These are phyloP conservation scores for Wickerhamomyces sp. DNA, from an alignment of 1,139 yeast species.

Conservation along the genomic window DNA sequence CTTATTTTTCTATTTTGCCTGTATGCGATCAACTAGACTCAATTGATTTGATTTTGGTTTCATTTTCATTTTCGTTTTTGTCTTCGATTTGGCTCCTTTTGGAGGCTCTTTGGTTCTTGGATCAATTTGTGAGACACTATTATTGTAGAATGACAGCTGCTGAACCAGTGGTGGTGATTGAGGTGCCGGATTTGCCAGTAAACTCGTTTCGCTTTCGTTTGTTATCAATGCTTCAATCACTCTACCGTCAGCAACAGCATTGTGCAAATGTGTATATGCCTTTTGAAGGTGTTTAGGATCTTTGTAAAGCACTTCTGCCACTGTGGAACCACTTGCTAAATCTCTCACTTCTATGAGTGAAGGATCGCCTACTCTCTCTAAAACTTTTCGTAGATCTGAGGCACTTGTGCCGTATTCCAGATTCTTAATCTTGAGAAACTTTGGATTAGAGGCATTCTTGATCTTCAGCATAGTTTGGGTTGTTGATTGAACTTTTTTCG, in stretches of 20 bases:
- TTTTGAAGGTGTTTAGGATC: conserved; percentile 4
- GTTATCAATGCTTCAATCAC: conserved; percentile 15
- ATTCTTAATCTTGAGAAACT: conserved; percentile 16
- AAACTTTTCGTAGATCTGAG: conserved; percentile 12
- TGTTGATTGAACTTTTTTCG: neutral
- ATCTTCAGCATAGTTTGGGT: conserved; percentile 8
- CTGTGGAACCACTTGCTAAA: conserved; percentile 21
- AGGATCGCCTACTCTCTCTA: conserved; percentile 10
- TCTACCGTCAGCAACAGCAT: conserved; percentile 24
- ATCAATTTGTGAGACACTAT: no score
- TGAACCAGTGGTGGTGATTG: no score
- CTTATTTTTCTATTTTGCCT: no score
- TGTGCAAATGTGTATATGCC: conserved; percentile 14
- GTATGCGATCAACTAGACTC: neutral
- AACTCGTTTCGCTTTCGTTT: conserved; percentile 4
- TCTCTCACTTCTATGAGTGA: conserved; percentile 14
- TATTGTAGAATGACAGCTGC: no score
- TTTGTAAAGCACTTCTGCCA: conserved; percentile 18
- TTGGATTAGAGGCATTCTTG: conserved; percentile 8
- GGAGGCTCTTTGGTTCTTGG: neutral
- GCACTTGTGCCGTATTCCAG: conserved; percentile 20
- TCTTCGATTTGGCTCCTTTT: neutral
- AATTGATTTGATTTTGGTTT: neutral
- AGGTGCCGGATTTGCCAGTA: no score
- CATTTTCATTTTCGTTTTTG: no score